Base-by-base conservation (phyloP, 31 red algal species). In the Bonnemaisonia californica region DNA sequence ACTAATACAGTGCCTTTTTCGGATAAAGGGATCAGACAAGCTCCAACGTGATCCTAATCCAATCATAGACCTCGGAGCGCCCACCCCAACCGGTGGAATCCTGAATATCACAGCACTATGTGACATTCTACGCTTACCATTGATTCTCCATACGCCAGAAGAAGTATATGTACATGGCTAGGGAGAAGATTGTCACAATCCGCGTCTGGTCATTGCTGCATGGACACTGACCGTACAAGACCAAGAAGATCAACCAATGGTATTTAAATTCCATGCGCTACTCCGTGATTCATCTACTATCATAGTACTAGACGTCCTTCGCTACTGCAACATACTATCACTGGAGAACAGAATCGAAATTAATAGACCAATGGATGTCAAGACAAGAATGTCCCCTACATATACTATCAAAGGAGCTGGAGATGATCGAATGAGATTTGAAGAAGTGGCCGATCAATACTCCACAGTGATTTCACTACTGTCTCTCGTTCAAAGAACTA, bases 1-100 rank as follows among this genome's bases (percentile, higher is more conserved):
- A 8, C 11, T n/a, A 5, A 22, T 13, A 54, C 24, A 42, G 70
- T 48, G 41, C 41, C n/a, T 37, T 33, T 79, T 79, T 79, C 63
- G 57, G 1, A 33, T 61, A 63, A 57, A 62, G 75, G 48, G 75
- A 54, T 82, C 41, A 1, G 0, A 18, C 37, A 33, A 21, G 62
- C 78, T 58, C 78, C 78, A 56, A 41, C 38, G 41, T 23, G 78
- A 82, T 36, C 78, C 31, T 39, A 82, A 82, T 38, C 62, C 62
- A 22, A 57, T 70, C n/a, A 18, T 82, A 0, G 78, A 82, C 54
- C 31, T 22, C 56, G 54, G 78, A 68, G 62, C 78, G 16, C 78
- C 78, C 18, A 69, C 62, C 39, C 70, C 78, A 4, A 82, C 78
- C 0, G 78, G 62, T 34, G 78, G 62, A 7, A 82, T 69, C 21